These are phyloP conservation scores for Beauveria australis DNA, from an alignment of 2,329 filamentous ascomycete species.

Conservation along the genomic window DNA sequence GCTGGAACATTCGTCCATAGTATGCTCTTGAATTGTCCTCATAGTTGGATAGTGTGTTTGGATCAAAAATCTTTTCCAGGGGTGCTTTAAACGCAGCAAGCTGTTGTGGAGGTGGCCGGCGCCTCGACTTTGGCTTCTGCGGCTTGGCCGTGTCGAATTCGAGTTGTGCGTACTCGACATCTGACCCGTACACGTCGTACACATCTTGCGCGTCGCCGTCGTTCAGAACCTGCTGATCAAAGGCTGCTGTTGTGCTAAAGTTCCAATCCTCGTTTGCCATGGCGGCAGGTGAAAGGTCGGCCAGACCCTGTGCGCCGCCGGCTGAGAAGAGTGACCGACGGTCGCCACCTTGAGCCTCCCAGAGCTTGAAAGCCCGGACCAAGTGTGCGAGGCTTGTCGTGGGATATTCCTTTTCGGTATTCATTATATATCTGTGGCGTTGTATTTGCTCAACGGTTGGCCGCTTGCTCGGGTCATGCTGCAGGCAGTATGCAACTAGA, in stretches of 20 bases:
- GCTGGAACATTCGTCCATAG: constrained; percentile 40
- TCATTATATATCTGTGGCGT: constrained; percentile 58
- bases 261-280: constrained; percentile 56
- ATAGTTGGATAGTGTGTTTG: constrained; percentile 56
- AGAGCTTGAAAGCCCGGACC: constrained; percentile 64
- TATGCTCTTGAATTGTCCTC: constrained; percentile 55
- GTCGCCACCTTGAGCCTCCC: constrained; percentile 67
- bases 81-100: constrained; percentile 50
- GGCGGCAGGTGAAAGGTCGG: constrained; percentile 34
- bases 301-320: constrained; percentile 49
- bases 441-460: constrained; percentile 64
- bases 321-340: constrained; percentile 56
- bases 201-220: constrained; percentile 49
- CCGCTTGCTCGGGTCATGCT: constrained; percentile 58
- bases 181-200: constrained; percentile 51
- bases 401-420: constrained; percentile 55
- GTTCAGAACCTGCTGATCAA: constrained; percentile 49
- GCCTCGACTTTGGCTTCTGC: constrained; percentile 42
- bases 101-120: constrained; percentile 49
- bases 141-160: constrained; percentile 42
- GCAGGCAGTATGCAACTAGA: constrained; percentile 65
- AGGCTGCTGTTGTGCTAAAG: constrained; percentile 57
- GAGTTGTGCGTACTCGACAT: constrained; percentile 42
- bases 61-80: constrained; percentile 57
- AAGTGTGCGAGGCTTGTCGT: constrained; percentile 55